Conservation (phyloP, 2,329 filamentous ascomycete genomes). For the Blastomyces gilchristii region DNA sequence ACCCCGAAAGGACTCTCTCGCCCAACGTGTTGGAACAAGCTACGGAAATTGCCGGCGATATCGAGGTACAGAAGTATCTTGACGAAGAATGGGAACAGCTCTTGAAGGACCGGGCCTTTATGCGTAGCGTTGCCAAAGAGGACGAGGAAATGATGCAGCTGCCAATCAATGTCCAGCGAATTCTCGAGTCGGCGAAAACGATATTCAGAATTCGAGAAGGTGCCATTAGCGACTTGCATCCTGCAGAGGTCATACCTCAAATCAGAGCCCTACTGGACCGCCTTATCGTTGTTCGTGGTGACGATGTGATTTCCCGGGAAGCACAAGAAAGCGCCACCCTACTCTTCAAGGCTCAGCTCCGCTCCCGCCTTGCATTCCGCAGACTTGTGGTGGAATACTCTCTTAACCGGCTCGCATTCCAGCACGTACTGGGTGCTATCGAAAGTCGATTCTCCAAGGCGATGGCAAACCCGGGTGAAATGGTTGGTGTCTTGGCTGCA, state of each 20-base stretch:
- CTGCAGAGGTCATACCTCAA: conserved; percentile 72
- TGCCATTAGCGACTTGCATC: conserved; percentile 78
- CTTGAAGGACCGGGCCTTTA: conserved; percentile 58
- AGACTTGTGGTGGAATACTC: conserved; percentile 76
- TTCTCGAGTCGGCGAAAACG: conserved; percentile 81
- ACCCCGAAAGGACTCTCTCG: conserved; percentile 51
- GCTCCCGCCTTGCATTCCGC: conserved; percentile 86
- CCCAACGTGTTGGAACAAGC: conserved; percentile 73
- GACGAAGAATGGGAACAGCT: conserved; percentile 83
- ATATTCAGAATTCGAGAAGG: conserved; percentile 83
- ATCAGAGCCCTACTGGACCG: conserved; percentile 65
- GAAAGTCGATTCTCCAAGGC: conserved; percentile 80
- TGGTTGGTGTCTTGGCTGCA: conserved; percentile 95
- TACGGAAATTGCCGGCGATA: conserved; percentile 74
- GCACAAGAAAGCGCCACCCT: conserved; percentile 82
- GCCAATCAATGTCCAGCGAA: conserved; percentile 80
- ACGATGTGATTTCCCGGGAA: conserved; percentile 70
- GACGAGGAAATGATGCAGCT: conserved; percentile 81
- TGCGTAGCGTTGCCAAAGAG: conserved; percentile 64
- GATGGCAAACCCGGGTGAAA: conserved; percentile 85
- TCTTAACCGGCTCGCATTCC: conserved; percentile 82
- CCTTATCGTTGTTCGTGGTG: conserved; percentile 76
- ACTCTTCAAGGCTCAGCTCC: conserved; percentile 82
- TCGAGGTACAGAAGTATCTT: conserved; percentile 74
- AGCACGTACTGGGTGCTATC: conserved; percentile 82